Conservation (phyloP, 2,329 filamentous ascomycete genomes). For the Knufia petricola region DNA sequence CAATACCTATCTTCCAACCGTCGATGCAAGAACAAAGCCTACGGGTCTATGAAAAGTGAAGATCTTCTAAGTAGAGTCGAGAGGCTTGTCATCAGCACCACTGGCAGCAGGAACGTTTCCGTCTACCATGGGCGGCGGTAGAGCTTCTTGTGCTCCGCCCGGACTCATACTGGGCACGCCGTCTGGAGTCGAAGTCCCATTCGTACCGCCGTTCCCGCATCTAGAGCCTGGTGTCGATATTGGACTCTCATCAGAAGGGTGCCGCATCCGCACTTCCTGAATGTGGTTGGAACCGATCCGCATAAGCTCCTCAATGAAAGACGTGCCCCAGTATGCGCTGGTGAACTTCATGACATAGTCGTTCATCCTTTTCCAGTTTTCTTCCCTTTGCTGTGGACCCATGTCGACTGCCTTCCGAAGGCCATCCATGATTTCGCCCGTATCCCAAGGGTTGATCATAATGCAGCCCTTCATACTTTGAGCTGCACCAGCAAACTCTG, state of each 20-base stretch:
- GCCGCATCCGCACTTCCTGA: constrained; percentile 54
- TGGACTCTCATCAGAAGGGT: constrained; percentile 57
- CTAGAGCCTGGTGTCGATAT: not conserved
- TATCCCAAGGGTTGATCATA: constrained; percentile 98
- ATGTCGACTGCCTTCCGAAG: constrained; percentile 97
- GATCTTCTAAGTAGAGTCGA: no score
- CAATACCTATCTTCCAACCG: no score
- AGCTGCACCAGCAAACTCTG: constrained; percentile 91
- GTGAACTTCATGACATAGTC: constrained; percentile 98
- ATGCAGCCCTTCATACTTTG: constrained; percentile 88
- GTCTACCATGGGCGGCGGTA: not conserved
- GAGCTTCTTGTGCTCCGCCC: not conserved
- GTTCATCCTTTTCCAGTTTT: constrained; percentile 84
- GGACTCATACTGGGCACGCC: not conserved
- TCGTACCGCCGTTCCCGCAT: no score
- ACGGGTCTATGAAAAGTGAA: no score
- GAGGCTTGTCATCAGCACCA: no score
- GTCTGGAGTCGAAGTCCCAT: no score
- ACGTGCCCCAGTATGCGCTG: constrained; percentile 89
- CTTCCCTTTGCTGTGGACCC: constrained; percentile 73
- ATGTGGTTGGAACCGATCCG: constrained; percentile 32
- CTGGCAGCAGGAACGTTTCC: not conserved
- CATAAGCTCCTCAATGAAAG: constrained; percentile 75
- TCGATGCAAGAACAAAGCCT: no score
- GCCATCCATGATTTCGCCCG: constrained; percentile 83